Base-by-base conservation (phyloP, 2,329 filamentous ascomycete species). In the Pyrenochaeta sp. region DNA sequence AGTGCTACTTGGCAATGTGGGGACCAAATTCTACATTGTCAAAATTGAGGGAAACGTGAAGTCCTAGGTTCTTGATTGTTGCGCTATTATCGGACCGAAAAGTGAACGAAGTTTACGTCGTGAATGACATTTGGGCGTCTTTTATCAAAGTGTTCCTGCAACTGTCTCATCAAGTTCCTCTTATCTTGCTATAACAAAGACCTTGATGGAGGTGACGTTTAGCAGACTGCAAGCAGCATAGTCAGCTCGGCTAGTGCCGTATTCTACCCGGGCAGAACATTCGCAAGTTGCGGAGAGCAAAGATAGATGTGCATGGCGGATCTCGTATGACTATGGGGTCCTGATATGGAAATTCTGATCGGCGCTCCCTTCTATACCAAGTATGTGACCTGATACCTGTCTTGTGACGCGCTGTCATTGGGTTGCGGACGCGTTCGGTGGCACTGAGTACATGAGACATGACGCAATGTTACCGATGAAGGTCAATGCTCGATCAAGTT, bases 1-100 rank as follows among this genome's bases (percentile, higher is more conserved):
- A 48, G 49, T 28, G 30, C 30, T 9, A 36, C 49, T 53, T 59
- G 36, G 55, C 56, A 55, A 34, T 34, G 51, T 50, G 52, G 55
- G 50, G 49, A 54, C 28, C 34, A 36, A 40, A 28, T 22, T 54
- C 47, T 25, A 42, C 39, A 43, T 52, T 36, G 25, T 34, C 5
- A 28, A 12, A 25, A 13, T 9, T 3, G n/a, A 42, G 8, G 22
- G 39, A 42, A 42, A 30, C 22, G 47, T 36, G 32, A 36, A 15
- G 32, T 9, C 12, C 32, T 36, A 13, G 3, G 32, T 15, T 3
- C 32, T 13, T 15, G 8, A 36, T 5, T 12, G 12, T 36, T 36
- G 32, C 32, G 12, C 32, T 36, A 15, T 5, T 4, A 36, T 36
- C 12, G 12, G 12, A 36, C 3, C 8, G 28, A 36, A 36, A 36